Percentiles rank a stretch among this genome's conserved stretches.
Conservation (phyloP, 805 yeast species). For the Cephaloascus fragrans region DNA sequence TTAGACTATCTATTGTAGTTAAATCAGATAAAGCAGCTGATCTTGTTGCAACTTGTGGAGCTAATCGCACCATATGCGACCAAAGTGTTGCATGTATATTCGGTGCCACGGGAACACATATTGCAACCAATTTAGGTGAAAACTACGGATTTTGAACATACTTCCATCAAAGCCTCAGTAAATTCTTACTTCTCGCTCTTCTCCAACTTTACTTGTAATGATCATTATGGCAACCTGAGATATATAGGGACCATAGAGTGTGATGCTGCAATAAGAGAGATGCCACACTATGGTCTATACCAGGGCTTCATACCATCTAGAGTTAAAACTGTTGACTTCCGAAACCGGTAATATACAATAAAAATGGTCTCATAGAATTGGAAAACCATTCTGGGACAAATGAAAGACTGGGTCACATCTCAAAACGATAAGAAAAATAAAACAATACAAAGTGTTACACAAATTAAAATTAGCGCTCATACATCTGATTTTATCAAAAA, state of each 20-base stretch:
- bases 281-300: too few relatives aligned
- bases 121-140: not conserved
- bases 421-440: not conserved
- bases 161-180: not conserved
- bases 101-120: not conserved
- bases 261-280: too few relatives aligned
- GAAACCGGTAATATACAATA: too few relatives aligned
- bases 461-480: not conserved
- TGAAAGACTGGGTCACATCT: too few relatives aligned
- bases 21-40: not conserved
- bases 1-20: not conserved
- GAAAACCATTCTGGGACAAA: too few relatives aligned
- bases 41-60: not conserved
- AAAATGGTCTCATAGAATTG: too few relatives aligned
- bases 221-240: not conserved
- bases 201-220: not conserved
- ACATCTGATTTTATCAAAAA: too few relatives aligned
- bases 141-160: not conserved
- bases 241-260: not conserved
- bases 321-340: too few relatives aligned
- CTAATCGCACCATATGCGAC: not conserved
- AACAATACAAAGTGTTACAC: too few relatives aligned
- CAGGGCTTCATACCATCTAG: too few relatives aligned
- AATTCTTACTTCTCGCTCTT: not conserved
- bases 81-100: too few relatives aligned